Conservation (phyloP, 805 yeast genomes). For the Pichia heedii region DNA sequence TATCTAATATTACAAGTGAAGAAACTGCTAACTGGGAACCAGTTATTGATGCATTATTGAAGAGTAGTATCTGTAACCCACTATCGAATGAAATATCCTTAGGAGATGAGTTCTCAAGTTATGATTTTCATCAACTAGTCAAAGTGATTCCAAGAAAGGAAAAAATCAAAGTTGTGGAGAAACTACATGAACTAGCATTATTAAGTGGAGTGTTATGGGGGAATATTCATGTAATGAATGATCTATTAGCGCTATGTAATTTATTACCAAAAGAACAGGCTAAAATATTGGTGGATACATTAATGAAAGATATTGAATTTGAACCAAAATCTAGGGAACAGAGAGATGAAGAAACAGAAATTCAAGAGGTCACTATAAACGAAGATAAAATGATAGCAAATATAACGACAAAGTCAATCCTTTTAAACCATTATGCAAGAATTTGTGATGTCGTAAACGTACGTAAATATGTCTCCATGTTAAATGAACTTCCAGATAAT, state of each 20-base stretch:
- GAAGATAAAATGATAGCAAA: slow-evolving; percentile 24
- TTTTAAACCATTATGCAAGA: slow-evolving; percentile 38
- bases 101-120: slow-evolving; percentile 24
- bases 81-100: slow-evolving; percentile 10
- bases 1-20: slow-evolving; percentile 31
- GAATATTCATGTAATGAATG: slow-evolving; percentile 29
- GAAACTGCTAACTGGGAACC: slow-evolving; percentile 39
- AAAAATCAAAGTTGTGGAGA: slow-evolving; percentile 27
- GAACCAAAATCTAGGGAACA: neutral
- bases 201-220: slow-evolving; percentile 9
- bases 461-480: slow-evolving; percentile 30
- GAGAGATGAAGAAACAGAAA: slow-evolving; percentile 1
- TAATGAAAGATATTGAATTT: slow-evolving; percentile 22
- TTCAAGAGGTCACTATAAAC: neutral
- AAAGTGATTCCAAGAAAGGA: slow-evolving; percentile 33
- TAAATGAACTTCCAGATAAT: slow-evolving; percentile 8
- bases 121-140: slow-evolving; percentile 31
- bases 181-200: slow-evolving; percentile 29
- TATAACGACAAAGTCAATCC: slow-evolving; percentile 33
- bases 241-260: slow-evolving; percentile 28
- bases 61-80: slow-evolving; percentile 11
- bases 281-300: slow-evolving; percentile 25
- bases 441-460: slow-evolving; percentile 29
- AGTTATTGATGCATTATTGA: slow-evolving; percentile 29
- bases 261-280: slow-evolving; percentile 15